Percentiles rank a stretch among this genome's conserved stretches.
Evolutionary conservation across 208 protist species (phyloP).

Genomic region (Leishmania braziliensis): DNA sequence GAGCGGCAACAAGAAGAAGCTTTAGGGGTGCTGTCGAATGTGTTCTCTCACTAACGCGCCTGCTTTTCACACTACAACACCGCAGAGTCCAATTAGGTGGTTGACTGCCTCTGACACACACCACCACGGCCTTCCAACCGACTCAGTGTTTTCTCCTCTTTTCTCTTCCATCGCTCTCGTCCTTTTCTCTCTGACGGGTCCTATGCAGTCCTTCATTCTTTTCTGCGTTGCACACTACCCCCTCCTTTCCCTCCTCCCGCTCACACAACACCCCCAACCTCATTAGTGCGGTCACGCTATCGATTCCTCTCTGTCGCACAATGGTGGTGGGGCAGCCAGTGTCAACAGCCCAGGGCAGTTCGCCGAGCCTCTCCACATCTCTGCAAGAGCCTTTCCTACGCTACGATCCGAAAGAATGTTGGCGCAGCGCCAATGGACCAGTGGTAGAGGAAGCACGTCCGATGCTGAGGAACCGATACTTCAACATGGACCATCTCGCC

Average conservation of each 20-base stretch:
- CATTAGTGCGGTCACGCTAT: background rate
- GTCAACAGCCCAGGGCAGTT: conserved; percentile 9
- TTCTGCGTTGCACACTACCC: background rate
- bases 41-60: background rate
- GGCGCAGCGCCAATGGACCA: background rate
- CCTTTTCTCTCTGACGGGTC: background rate
- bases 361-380: conserved; percentile 10
- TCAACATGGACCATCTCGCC: conserved; percentile 28
- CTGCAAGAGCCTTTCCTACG: conserved; percentile 20
- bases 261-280: background rate
- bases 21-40: background rate
- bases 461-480: conserved; percentile 28
- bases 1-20: background rate
- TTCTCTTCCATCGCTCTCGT: background rate
- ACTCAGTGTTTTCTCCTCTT: background rate
- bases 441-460: conserved; percentile 18
- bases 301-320: background rate
- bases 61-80: background rate
- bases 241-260: background rate
- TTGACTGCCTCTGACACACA: background rate
- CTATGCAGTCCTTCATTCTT: conserved; percentile 2
- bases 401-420: conserved; percentile 16
- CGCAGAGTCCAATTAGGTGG: background rate
- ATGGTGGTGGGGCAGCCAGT: conserved; percentile 1
- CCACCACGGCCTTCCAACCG: background rate